phyloP scores from a whole-genome alignment of 2,329 filamentous ascomycete species.

The Fusarium acutatum region DNA sequence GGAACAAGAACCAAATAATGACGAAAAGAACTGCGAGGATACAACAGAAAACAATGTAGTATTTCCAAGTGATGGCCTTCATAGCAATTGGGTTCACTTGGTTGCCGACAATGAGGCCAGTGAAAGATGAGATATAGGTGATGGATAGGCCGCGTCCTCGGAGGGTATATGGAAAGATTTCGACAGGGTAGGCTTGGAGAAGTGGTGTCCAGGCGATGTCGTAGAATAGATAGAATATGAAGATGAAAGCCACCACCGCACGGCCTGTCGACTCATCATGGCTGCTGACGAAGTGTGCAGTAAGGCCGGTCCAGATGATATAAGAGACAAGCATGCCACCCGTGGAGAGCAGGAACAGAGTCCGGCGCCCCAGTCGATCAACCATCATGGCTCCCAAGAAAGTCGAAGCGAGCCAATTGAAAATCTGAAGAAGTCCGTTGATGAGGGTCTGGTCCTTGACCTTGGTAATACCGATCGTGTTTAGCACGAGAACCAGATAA shows the following conservation, averaged over 20 bases:
- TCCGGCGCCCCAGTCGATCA: slow-evolving; percentile 51
- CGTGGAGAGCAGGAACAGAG: slow-evolving; percentile 50
- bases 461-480: slow-evolving; percentile 49
- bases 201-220: slow-evolving; percentile 48
- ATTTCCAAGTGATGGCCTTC: slow-evolving; percentile 49
- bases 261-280: slow-evolving; percentile 31
- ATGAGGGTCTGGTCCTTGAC: slow-evolving; percentile 46
- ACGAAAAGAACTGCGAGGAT: slow-evolving; percentile 45
- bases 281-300: slow-evolving; percentile 18
- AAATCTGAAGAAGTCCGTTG: slow-evolving; percentile 45
- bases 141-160: slow-evolving; percentile 30
- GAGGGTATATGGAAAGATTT: slow-evolving; percentile 39
- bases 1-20: slow-evolving; percentile 50
- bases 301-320: slow-evolving; percentile 46
- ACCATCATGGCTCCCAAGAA: slow-evolving; percentile 50
- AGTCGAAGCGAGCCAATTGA: slow-evolving; percentile 49
- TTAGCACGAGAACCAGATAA: slow-evolving; percentile 50
- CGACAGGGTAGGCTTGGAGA: slow-evolving; percentile 41
- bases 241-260: slow-evolving; percentile 49
- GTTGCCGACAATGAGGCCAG: slow-evolving; percentile 46
- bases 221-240: slow-evolving; percentile 51
- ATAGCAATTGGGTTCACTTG: slow-evolving; percentile 53
- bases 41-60: slow-evolving; percentile 51
- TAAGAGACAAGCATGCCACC: slow-evolving; percentile 48
- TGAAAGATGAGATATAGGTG: slow-evolving; percentile 29